Conservation (phyloP, 1,284 basidiomycete species). For the Ustilago nuda region DNA sequence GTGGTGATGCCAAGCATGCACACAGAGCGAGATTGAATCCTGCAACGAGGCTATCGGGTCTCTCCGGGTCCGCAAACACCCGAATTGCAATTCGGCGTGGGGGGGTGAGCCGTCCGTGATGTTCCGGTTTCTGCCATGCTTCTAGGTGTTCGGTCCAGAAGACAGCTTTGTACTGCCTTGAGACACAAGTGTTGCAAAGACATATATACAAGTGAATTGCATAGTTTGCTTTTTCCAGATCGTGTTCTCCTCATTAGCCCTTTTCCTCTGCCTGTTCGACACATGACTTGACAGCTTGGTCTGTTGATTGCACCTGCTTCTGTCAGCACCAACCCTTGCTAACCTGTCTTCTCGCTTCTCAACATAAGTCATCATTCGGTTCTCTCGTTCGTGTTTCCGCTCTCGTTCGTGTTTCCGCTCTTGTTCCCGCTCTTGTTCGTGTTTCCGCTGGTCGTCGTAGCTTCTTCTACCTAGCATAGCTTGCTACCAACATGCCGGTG, state of each 20-base stretch:
- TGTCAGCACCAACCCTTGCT: slow-evolving; percentile 27
- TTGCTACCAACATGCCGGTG: neutral
- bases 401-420: no score
- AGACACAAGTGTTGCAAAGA: slow-evolving; percentile 43
- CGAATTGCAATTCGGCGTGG: slow-evolving; percentile 21
- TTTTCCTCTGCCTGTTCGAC: neutral
- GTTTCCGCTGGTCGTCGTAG: neutral
- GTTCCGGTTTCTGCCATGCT: slow-evolving; percentile 22
- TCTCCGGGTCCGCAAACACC: slow-evolving; percentile 38
- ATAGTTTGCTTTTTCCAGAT: slow-evolving; percentile 3
- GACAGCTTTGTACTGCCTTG: neutral
- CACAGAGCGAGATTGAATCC: neutral
- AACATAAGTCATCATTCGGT: slow-evolving; percentile 23
- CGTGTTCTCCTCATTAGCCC: slow-evolving; percentile 15
- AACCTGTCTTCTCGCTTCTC: neutral
- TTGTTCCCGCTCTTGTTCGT: neutral
- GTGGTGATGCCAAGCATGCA: neutral
- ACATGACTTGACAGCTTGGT: slow-evolving; percentile 11
- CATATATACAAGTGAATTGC: slow-evolving; percentile 38
- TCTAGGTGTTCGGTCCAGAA: neutral
- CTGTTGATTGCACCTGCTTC: slow-evolving; percentile 8
- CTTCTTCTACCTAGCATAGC: neutral
- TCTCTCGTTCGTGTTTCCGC: neutral
- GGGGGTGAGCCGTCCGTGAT: slow-evolving; percentile 26
- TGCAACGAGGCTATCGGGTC: slow-evolving; percentile 17